Conservation (phyloP, 768 basidiomycete genomes). For the Suillus discolor region DNA sequence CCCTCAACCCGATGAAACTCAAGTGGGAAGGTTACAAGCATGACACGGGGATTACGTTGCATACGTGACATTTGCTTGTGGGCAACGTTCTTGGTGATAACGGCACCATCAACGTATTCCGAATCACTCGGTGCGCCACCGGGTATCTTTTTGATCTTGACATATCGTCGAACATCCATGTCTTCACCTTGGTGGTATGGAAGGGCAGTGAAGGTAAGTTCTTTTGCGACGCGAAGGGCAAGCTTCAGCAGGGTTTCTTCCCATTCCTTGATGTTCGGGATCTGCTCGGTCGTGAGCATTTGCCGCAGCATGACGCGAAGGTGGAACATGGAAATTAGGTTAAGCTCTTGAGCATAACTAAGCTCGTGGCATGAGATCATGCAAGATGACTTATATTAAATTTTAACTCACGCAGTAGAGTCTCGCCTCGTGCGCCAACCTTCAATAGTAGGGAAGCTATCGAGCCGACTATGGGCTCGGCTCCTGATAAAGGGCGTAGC, state of each 20-base stretch:
- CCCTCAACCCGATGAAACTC: slow-evolving; percentile 93
- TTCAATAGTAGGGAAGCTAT: slow-evolving; percentile 55
- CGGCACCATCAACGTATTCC: slow-evolving; percentile 95
- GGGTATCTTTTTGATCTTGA: slow-evolving; percentile 98
- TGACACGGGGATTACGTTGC: slow-evolving; percentile 86
- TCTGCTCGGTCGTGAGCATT: slow-evolving; percentile 79
- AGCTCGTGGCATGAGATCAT: slow-evolving; percentile 4
- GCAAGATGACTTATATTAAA: slow-evolving; percentile 4
- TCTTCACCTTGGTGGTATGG: slow-evolving; percentile 83
- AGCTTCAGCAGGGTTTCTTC: slow-evolving; percentile 80
- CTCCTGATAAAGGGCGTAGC: slow-evolving; percentile 83
- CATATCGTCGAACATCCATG: slow-evolving; percentile 93
- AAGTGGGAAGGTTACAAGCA: slow-evolving; percentile 93
- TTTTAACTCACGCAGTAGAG: slow-evolving; percentile 77
- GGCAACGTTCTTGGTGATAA: slow-evolving; percentile 97
- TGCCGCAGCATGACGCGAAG: slow-evolving; percentile 90
- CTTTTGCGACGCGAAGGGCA: slow-evolving; percentile 83
- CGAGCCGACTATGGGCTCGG: slow-evolving; percentile 78
- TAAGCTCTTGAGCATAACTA: slow-evolving; percentile 84
- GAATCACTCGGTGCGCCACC: slow-evolving; percentile 91
- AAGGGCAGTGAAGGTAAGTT: slow-evolving; percentile 74
- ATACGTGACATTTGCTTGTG: slow-evolving; percentile 92
- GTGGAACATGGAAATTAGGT: slow-evolving; percentile 85
- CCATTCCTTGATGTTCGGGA: slow-evolving; percentile 88
- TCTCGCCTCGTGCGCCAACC: slow-evolving; percentile 89